A percentile compares a stretch with the other conserved stretches of the same genome.
These are phyloP conservation scores for Serendipita vermifera DNA, from an alignment of 768 basidiomycete species.

Conservation along the genomic window DNA sequence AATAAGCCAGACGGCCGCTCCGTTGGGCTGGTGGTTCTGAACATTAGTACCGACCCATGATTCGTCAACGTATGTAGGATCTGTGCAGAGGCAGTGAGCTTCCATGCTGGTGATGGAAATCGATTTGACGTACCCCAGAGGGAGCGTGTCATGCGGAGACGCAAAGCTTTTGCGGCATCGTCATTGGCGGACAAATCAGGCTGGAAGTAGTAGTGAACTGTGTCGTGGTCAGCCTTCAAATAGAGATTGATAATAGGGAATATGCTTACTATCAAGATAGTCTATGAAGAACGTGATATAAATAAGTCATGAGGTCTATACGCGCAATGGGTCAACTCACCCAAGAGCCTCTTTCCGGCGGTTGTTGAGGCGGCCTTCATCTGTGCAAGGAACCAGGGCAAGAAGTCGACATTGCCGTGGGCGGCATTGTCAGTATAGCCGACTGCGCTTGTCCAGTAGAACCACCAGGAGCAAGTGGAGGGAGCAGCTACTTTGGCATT, in stretches of 20 bases:
- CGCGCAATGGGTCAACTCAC: conserved; percentile 15
- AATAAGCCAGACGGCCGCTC: conserved; percentile 32
- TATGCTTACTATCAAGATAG: too few species aligned
- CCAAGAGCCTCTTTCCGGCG: conserved; percentile 32
- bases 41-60: conserved; percentile 34
- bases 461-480: conserved; percentile 26
- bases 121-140: conserved; percentile 29
- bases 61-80: conserved; percentile 40
- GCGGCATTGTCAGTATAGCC: conserved; percentile 38
- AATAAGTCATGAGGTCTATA: too few species aligned
- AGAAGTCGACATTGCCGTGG: conserved; percentile 39
- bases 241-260: too few species aligned
- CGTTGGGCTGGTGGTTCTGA: conserved; percentile 35
- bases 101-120: not conserved
- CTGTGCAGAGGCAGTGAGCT: not conserved
- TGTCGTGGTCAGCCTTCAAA: too few species aligned
- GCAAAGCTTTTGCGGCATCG: conserved; percentile 37
- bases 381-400: conserved; percentile 42
- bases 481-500: conserved; percentile 34
- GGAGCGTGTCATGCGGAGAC: conserved; percentile 37
- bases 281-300: too few species aligned
- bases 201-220: conserved; percentile 44
- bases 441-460: conserved; percentile 38
- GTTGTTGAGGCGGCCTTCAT: conserved; percentile 30
- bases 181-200: conserved; percentile 41